phyloP scores from a whole-genome alignment of 1,284 basidiomycete species.

The Ceratobasidium sp. region DNA sequence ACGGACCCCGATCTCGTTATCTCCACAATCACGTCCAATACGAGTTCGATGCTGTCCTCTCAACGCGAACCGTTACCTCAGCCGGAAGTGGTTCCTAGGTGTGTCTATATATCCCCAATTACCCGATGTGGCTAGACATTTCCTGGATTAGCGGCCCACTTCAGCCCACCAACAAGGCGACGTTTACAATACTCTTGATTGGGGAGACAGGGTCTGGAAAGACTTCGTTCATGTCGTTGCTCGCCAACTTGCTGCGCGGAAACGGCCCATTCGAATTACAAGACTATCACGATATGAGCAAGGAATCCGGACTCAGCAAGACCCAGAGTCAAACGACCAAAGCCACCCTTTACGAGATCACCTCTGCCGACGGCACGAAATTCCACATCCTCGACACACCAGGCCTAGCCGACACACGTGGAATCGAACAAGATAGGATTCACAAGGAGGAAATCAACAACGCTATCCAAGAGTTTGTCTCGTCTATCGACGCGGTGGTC shows the following conservation, averaged over 20 bases:
- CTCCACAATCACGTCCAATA: no score
- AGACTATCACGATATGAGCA: background rate
- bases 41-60: no score
- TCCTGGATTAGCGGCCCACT: background rate
- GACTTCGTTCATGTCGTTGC: slow-evolving; percentile 22
- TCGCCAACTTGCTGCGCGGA: slow-evolving; percentile 19
- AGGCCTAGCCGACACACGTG: slow-evolving; percentile 53
- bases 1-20: no score
- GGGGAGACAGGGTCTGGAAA: slow-evolving; percentile 29
- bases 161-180: background rate
- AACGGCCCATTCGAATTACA: slow-evolving; percentile 2
- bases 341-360: slow-evolving; percentile 12
- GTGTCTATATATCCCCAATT: no score
- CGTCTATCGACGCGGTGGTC: slow-evolving; percentile 6
- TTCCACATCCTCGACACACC: slow-evolving; percentile 53
- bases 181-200: slow-evolving; percentile 18
- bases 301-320: background rate
- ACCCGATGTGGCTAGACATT: no score
- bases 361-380: slow-evolving; percentile 38
- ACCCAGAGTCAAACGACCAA: slow-evolving; percentile 21
- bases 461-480: slow-evolving; percentile 51
- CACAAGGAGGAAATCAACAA: slow-evolving; percentile 51
- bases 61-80: no score
- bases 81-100: no score
- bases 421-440: slow-evolving; percentile 50